Evolutionary conservation across 495 filamentous ascomycete species (phyloP).

Genomic region (Xylaria bambusicola): DNA sequence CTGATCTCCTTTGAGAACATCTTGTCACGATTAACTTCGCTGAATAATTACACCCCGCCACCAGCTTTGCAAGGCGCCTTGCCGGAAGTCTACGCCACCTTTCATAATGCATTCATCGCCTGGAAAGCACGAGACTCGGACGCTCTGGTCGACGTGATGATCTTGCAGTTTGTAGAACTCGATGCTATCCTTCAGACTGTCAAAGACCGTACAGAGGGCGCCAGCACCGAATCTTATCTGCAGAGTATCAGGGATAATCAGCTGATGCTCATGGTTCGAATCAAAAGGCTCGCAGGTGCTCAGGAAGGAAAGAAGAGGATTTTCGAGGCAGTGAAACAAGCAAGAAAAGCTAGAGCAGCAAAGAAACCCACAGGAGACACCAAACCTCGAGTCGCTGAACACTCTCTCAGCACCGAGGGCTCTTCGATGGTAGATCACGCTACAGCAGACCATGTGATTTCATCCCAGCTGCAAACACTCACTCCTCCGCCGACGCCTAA

Average conservation of each 20-base stretch:
- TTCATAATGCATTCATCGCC: constrained; percentile 87
- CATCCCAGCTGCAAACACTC: constrained; percentile 40
- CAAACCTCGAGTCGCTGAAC: constrained; percentile 62
- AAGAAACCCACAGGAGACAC: constrained; percentile 72
- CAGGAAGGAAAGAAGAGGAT: constrained; percentile 83
- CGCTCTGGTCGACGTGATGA: constrained; percentile 89
- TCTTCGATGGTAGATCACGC: constrained; percentile 39
- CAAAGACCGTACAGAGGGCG: constrained; percentile 83
- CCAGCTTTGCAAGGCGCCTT: constrained; percentile 62
- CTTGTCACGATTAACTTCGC: constrained; percentile 54
- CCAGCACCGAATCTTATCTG: constrained; percentile 84
- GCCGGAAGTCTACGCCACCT: constrained; percentile 73
- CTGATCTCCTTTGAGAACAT: constrained; percentile 81
- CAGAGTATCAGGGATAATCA: constrained; percentile 95
- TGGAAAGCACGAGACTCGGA: constrained; percentile 94
- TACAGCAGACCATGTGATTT: constrained; percentile 32
- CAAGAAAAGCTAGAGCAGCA: constrained; percentile 67
- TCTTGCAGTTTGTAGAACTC: constrained; percentile 91
- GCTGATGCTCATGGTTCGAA: constrained; percentile 79
- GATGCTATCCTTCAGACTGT: constrained; percentile 97
- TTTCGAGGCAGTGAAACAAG: constrained; percentile 76
- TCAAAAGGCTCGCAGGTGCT: constrained; percentile 84
- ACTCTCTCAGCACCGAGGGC: constrained; percentile 34
- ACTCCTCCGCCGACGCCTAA: constrained; percentile 47
- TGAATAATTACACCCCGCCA: constrained; percentile 59